phyloP scores from a whole-genome alignment of 345 rosid species.

The Eucalyptus erythrocorys region DNA sequence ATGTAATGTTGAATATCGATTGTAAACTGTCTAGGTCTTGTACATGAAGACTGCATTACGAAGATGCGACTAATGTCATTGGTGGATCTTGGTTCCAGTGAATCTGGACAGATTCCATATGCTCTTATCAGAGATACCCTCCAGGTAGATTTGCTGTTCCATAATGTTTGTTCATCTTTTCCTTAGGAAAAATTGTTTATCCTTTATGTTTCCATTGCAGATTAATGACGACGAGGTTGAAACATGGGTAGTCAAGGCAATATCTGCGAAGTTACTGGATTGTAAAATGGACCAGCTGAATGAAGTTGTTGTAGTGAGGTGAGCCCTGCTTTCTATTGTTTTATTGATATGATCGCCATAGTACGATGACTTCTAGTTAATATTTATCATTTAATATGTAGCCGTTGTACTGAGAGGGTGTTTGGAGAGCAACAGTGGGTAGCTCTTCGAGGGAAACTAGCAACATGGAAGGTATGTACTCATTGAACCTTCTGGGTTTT shows the following conservation, averaged over 20 bases:
- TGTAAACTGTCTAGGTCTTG: conserved; percentile 42
- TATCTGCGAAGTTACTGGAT: conserved; percentile 61
- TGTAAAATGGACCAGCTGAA: conserved; percentile 96
- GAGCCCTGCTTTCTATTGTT: background rate
- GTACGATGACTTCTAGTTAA: background rate
- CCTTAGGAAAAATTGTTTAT: background rate
- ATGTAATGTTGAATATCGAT: background rate
- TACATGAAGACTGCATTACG: conserved; percentile 73
- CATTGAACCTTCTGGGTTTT: background rate
- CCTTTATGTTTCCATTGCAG: conserved; percentile 15
- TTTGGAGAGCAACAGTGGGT: conserved; percentile 74
- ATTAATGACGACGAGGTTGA: conserved; percentile 79
- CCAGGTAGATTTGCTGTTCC: conserved; percentile 27
- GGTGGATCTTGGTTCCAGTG: conserved; percentile 63
- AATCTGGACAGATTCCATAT: conserved; percentile 65
- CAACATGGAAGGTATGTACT: conserved; percentile 63
- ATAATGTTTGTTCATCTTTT: background rate
- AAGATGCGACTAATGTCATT: conserved; percentile 88
- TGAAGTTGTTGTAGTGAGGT: conserved; percentile 73
- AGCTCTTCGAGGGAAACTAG: conserved; percentile 52
- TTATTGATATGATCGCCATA: background rate
- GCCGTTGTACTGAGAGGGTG: conserved; percentile 65
- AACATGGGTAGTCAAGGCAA: conserved; percentile 81
- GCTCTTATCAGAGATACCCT: conserved; percentile 54
- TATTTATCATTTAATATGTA: conserved; percentile 9